Conservation (phyloP, 225 moss, liverwort and hornwort genomes). For the Marchantia polymorpha region DNA sequence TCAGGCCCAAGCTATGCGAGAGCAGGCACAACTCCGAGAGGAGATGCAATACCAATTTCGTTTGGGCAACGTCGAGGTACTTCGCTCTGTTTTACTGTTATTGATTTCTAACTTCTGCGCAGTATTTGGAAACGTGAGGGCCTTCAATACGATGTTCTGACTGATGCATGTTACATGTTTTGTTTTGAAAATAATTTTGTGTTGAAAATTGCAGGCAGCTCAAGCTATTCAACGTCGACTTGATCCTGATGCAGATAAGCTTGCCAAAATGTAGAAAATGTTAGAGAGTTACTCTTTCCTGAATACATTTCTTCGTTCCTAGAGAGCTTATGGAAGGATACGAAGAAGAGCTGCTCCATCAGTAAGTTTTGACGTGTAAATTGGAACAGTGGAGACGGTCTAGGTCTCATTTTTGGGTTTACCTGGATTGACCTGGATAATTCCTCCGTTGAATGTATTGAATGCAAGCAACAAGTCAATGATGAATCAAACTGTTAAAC, state of each 20-base stretch:
- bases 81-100: background rate
- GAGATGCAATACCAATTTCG: constrained; percentile 98
- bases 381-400: background rate
- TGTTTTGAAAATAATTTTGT: background rate
- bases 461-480: no score
- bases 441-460: no score
- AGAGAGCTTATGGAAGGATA: background rate
- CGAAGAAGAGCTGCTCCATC: background rate
- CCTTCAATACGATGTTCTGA: no score
- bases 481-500: no score
- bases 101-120: background rate
- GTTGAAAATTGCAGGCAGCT: constrained; percentile 59
- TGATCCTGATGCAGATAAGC: constrained; percentile 71
- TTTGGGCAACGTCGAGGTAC: constrained; percentile 80
- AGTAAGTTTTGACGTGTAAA: constrained; percentile 10
- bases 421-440: no score
- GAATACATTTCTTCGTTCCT: background rate
- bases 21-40: constrained; percentile 92
- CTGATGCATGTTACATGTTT: background rate
- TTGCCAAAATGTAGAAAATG: constrained; percentile 22
- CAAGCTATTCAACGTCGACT: constrained; percentile 89
- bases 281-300: background rate
- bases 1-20: constrained; percentile 96
- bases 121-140: no score
- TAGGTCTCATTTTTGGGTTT: no score